These are phyloP conservation scores for Plasmopara viticola DNA, from an alignment of 352 stramenopile genomes.

Conservation along the genomic window DNA sequence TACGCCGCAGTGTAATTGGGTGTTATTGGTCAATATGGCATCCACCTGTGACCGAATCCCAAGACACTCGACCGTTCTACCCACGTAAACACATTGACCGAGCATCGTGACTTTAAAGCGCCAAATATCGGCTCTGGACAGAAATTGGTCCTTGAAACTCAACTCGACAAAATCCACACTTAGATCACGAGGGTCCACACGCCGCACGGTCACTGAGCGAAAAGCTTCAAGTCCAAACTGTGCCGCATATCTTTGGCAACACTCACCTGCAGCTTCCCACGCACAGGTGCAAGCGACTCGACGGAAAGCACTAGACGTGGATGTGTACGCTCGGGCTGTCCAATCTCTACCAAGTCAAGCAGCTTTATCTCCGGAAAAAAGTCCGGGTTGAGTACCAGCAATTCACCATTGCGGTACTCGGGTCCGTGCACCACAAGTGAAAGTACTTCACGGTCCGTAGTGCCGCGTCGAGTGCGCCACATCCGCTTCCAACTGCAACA, in stretches of 20 bases:
- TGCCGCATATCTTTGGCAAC: conserved; percentile 59
- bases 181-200: conserved; percentile 50
- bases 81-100: conserved; percentile 71
- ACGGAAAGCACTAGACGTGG: conserved; percentile 62
- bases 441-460: conserved; percentile 19
- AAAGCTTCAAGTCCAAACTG: conserved; percentile 72
- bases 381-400: conserved; percentile 75
- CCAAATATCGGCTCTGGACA: conserved; percentile 87
- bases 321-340: conserved; percentile 47
- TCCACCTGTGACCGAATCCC: conserved; percentile 89
- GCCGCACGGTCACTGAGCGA: conserved; percentile 43
- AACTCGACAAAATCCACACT: conserved; percentile 83
- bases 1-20: conserved; percentile 84
- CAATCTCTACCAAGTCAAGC: conserved; percentile 55
- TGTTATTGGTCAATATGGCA: conserved; percentile 71
- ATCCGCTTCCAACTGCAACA: conserved; percentile 2
- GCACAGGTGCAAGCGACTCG: conserved; percentile 49
- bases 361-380: conserved; percentile 54
- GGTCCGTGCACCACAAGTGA: conserved; percentile 67
- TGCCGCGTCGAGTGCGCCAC: conserved; percentile 30
- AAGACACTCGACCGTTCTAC: conserved; percentile 55
- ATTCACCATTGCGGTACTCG: conserved; percentile 58
- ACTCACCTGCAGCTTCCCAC: conserved; percentile 73
- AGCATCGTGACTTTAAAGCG: conserved; percentile 80
- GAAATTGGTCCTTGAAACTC: conserved; percentile 88